Evolutionary conservation across 2,329 filamentous ascomycete genomes (phyloP), one percentile per base, ranked within the genome.

Genomic region (Phialophora verrucosa): DNA sequence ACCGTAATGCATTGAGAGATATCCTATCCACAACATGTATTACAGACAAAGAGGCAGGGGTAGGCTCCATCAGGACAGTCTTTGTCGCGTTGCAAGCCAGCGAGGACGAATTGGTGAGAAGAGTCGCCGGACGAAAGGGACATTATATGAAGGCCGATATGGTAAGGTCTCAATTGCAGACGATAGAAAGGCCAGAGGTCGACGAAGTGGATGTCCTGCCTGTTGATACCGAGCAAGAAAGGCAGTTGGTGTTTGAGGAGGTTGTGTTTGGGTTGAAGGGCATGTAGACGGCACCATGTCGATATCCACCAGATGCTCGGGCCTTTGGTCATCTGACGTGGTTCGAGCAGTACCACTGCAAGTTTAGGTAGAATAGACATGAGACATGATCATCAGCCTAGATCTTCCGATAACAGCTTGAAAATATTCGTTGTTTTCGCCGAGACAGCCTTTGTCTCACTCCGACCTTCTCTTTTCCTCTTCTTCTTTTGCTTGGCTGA

Each of bases 341-440:
- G 2, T n/a, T n/a, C 17, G 38, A 44, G 38, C 38, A n/a, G 6
- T 44, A 44, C n/a, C 5, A 7, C 38, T n/a, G 38, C 38, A 3
- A n/a, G 17, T 44, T n/a, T 27, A 51, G 23, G 7, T 51, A 29
- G 20, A 51, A 51, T 7, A 44, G 14, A 44, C 27, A 3, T 27
- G 4, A 27, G 20, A 27, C 49, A 14, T 12, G 20, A 8, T 23
- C 8, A 25, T 63, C 38, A 65, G 27, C 50, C 47, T 25, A 29
- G 29, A 25, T 62, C 59, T 32, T 62, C 62, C 23, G 50, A 59
- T 23, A 68, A 38, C 25, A 68, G 35, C 11, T 47, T 56, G 31
- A 68, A 68, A 1, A 50, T 62, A 44, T 68, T 68, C 12, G 59
- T 51, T 27, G 49, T 57, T 20, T 29, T 49, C 8, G 35, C 50